A percentile compares a stretch with the other conserved stretches of the same genome.
These are phyloP conservation scores for Mrakia hoshinonis DNA, from an alignment of 768 basidiomycete species.

Conservation along the genomic window DNA sequence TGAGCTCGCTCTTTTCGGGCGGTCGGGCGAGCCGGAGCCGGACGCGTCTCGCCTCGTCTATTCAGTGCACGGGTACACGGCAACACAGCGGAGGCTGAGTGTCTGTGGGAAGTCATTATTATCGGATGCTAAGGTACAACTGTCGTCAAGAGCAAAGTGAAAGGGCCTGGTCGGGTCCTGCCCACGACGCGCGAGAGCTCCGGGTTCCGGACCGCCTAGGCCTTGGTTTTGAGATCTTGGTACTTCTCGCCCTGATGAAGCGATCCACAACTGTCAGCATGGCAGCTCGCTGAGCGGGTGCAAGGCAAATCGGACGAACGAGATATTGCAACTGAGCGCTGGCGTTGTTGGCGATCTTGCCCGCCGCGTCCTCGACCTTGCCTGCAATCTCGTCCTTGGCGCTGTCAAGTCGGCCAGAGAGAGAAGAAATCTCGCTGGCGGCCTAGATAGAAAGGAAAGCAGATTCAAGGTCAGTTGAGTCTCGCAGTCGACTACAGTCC, in stretches of 20 bases:
- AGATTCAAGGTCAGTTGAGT: no score
- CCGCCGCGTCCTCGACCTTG: conserved; percentile 5
- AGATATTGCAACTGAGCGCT: not conserved
- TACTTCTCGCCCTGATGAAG: not conserved
- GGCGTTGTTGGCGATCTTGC: not conserved
- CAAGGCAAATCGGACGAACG: not conserved
- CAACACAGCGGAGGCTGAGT: no score
- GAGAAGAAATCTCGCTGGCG: not conserved
- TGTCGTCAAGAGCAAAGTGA: not conserved
- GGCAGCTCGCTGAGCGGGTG: no score
- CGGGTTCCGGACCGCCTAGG: no score
- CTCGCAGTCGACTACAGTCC: no score
- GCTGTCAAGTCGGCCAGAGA: not conserved
- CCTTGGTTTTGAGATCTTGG: conserved; percentile 4
- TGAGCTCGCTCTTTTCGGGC: no score
- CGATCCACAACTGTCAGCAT: not conserved
- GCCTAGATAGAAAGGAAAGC: not conserved
- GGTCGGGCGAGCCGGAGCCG: no score
- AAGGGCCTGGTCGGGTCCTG: not conserved
- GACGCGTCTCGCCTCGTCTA: no score
- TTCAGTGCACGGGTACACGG: no score
- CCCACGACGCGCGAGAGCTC: no score
- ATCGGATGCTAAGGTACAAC: no score
- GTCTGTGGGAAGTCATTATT: no score
- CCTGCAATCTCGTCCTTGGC: not conserved